phyloP scores from a whole-genome alignment of 805 yeast genomes.

The Candida bentonensis region DNA sequence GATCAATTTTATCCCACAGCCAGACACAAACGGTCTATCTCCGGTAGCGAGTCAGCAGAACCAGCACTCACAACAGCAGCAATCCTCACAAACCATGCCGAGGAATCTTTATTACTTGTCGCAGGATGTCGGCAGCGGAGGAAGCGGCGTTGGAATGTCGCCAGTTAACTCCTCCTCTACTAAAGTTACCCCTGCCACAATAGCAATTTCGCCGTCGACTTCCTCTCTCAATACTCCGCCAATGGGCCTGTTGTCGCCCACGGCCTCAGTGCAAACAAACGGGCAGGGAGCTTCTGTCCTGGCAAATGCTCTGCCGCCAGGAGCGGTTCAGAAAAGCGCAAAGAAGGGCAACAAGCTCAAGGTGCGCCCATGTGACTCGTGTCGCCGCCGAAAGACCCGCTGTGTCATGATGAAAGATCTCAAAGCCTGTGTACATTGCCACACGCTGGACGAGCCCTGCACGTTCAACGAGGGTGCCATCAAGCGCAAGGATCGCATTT shows the following conservation, averaged over 20 bases:
- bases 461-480: conserved; percentile 46
- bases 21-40: not conserved
- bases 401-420: conserved; percentile 49
- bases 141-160: no score
- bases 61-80: not conserved
- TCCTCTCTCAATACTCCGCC: not conserved
- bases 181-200: no score
- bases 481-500: conserved; percentile 20
- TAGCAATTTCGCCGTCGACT: not conserved
- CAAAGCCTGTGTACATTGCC: conserved; percentile 61
- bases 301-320: conserved; percentile 3
- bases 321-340: not conserved
- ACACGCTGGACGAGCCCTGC: conserved; percentile 56
- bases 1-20: not conserved
- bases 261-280: not conserved
- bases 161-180: no score
- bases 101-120: no score
- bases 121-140: no score
- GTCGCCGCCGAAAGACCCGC: conserved; percentile 64
- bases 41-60: not conserved
- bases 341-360: conserved; percentile 11
- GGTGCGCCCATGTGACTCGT: conserved; percentile 63
- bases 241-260: not conserved
- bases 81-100: not conserved
- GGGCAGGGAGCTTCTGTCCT: not conserved